Evolutionary conservation across 176 grass and related monocot species (phyloP), one percentile per base, ranked within the genome.

Genomic region (Elymus sibiricus): DNA sequence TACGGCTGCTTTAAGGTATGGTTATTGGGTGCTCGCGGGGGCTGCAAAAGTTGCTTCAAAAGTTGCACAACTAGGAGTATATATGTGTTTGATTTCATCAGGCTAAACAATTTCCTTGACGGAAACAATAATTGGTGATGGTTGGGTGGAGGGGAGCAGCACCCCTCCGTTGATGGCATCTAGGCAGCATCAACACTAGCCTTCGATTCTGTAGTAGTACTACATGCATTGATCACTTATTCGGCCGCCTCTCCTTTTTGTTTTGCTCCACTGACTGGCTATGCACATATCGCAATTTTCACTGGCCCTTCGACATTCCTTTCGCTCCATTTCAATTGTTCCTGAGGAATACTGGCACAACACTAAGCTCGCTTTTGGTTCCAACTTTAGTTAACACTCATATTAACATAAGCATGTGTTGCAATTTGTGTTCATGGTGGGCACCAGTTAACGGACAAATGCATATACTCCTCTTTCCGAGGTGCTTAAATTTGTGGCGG

Each of bases 81-180:
- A 5, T 29, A n/a, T 25, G 31, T 26, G 8, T 4, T 14, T 79
- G 61, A 28, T 11, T 28, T 19, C 34, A 29, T 5, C 42, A 43
- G 4, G 22, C 17, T 7, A 40, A 32, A 19, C 47, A 12, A 17
- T 25, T 32, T 34, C 10, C 1, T 59, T 7, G 15, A 74, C 76
- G 25, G 21, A 44, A 67, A 58, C 70, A 27, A 58, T 68, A 2
- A 76, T 38, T 27, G 19, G 13, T 38, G 61, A 44, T 69, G 69
- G 69, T 67, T 67, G 35, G 46, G 82, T 29, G 32, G 49, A 32
- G 73, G 73, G 89, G 65, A 91, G 84, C 89, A 76, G 64, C 56
- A 32, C 40, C 74, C 61, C 26, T 53, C 81, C 27, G 19, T 77
- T 77, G 89, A 92, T 94, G 84, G 92, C 70, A 94, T 85, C 92